Base-by-base conservation (phyloP, 2,329 filamentous ascomycete genomes). In the Fusarium humuli region DNA sequence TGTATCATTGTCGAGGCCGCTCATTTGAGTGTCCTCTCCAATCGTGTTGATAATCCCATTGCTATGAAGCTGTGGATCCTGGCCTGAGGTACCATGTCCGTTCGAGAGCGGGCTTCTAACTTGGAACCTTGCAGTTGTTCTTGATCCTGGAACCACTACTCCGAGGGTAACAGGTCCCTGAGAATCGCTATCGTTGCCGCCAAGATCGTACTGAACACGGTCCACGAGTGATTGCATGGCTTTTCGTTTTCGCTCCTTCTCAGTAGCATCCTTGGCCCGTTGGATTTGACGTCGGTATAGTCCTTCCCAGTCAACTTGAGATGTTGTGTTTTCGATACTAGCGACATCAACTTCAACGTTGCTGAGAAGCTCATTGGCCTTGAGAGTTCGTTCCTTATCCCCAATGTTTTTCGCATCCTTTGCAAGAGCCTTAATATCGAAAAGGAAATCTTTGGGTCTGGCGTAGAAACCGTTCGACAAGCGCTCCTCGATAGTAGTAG, bases 381-480 rank as follows among this genome's bases (percentile, higher is more conserved):
- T 96, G 56, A 98, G 83, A 3, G 91, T 89, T 42, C 94, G 87
- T 67, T 97, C 92, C 73, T 91, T 90, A 75, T 98, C 95, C n/a
- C 92, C 93, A 61, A 90, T 87, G 13, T 90, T 90, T 77, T 90
- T 92, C 13, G 94, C 91, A 81, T 99, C 96, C 78, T 93, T 95
- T 23, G 91, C 91, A 7, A 99, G 83, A 37, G 91, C 88, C 77
- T 91, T 93, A 75, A 98, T 93, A 77, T 99, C 96, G 42, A 90
- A 90, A 53, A 97, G 81, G 77, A 98, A 99, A 77, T 98, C 95
- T 74, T 91, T 91, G 0, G 94, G 93, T 13, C 94, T 90, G 73
- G 94, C 93, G 80, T 99, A 99, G 81, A 94, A 99, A 7, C 96
- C 96, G 78, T 99, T 98, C 7, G 94, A 97, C 34, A 99, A 84